A percentile compares a stretch with the other conserved stretches of the same genome.
Conservation (phyloP, 2,329 filamentous ascomycete species). For the Pseudopithomyces maydicus region DNA sequence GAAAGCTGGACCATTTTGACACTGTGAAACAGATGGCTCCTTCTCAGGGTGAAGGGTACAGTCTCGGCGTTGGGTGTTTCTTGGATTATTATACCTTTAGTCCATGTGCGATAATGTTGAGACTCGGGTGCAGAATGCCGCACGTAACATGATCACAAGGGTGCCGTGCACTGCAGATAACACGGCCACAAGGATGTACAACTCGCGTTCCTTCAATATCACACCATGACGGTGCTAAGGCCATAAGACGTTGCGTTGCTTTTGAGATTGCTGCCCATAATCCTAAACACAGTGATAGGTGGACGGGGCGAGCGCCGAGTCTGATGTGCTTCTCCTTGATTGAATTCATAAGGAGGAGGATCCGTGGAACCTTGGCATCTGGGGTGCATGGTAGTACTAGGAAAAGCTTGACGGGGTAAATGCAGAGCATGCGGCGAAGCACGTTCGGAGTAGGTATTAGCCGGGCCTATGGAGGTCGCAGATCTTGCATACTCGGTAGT, state of each 20-base stretch:
- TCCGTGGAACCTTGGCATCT: conserved; percentile 12
- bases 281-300: conserved; percentile 9
- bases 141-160: conserved; percentile 18
- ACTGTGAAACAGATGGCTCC: conserved; percentile 5
- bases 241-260: conserved; percentile 1
- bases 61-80: background rate
- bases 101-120: conserved; percentile 9
- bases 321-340: conserved; percentile 15
- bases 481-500: conserved; percentile 18
- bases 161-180: background rate
- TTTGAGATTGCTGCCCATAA: conserved; percentile 12
- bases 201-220: background rate
- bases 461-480: conserved; percentile 19
- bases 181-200: conserved; percentile 9
- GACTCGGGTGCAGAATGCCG: conserved; percentile 14
- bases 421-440: conserved; percentile 6
- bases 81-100: conserved; percentile 29
- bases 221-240: background rate
- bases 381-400: conserved; percentile 14
- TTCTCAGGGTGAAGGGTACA: background rate
- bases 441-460: conserved; percentile 21
- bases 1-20: conserved; percentile 36
- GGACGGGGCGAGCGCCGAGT: conserved; percentile 5
- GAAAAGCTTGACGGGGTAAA: conserved; percentile 20
- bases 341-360: conserved; percentile 4